Conservation (phyloP, 345 rosid species). For the Hypericum perforatum region DNA sequence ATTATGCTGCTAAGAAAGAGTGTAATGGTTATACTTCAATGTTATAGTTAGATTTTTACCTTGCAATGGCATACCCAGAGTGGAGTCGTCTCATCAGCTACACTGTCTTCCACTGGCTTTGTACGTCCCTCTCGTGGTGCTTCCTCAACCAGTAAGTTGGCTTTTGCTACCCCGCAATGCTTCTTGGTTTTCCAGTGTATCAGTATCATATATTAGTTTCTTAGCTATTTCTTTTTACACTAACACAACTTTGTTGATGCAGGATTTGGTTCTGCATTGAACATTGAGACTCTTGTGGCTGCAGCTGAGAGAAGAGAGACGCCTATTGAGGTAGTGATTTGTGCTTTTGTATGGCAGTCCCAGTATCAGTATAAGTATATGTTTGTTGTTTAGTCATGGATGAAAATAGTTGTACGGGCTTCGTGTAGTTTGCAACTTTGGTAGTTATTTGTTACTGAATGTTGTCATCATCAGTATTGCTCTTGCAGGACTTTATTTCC, state of each 20-base stretch:
- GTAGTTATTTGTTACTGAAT: too few species aligned
- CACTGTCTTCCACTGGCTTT: conserved; percentile 52
- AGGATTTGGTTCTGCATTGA: conserved; percentile 98
- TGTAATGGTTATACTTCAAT: not conserved
- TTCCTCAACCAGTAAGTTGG: conserved; percentile 66
- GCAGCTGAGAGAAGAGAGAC: conserved; percentile 93
- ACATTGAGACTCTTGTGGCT: conserved; percentile 89
- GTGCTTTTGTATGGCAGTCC: not conserved
- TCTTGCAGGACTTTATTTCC: not conserved
- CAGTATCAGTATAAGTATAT: not conserved
- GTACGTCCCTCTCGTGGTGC: conserved; percentile 53
- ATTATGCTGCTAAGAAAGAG: not conserved
- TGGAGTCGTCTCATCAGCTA: conserved; percentile 28
- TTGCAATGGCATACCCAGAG: conserved; percentile 29
- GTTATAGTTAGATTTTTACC: not conserved
- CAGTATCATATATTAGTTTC: conserved; percentile 2
- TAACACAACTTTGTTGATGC: conserved; percentile 9
- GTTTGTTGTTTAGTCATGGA: too few species aligned
- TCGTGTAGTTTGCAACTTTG: too few species aligned
- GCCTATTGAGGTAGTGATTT: conserved; percentile 56
- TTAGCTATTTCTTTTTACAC: not conserved
- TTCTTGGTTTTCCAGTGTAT: not conserved
- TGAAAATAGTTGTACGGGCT: too few species aligned
- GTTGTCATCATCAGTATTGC: not conserved
- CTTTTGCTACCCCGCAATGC: conserved; percentile 6